Base-by-base conservation (phyloP, 2,329 filamentous ascomycete species). In the Exophiala sideris region DNA sequence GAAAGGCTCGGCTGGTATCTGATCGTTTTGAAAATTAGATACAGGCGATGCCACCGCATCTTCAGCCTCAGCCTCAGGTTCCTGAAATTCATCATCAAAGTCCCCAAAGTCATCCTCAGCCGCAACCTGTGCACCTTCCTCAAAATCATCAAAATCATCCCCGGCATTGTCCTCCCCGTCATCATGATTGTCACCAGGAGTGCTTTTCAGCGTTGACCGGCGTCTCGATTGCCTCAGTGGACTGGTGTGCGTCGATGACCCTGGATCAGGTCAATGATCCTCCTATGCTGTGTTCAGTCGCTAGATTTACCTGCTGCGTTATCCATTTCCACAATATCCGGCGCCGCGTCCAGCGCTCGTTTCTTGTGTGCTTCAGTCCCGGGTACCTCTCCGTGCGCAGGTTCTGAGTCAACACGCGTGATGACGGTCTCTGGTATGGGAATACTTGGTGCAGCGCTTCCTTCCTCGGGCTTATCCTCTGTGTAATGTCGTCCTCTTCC, bases 71-170 rank as follows among this genome's bases (percentile, higher is more conserved):
- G 41, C 64, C 51, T 53, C 52, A 38, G 70, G 71, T 54, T 73
- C 71, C 67, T 89, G 80, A 67, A 89, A 89, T 35, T 78, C 84
- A 60, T 78, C 73, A 66, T 84, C 84, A 71, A 89, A 89, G 65
- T 88, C 85, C 58, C 80, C 79, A 70, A 83, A 82, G 65, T 81
- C 78, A 63, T 78, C 76, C 62, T 77, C 76, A 52, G 71, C 75
- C 56, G 73, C 75, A 56, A 72, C 69, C 54, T 77, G 75, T 55
- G 76, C 76, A 44, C 77, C 78, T 63, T 79, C 75, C 56, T 75
- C 71, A 60, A 77, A 80, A 50, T 79, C 77, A 62, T 78, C 76
- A 67, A 79, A 79, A 29, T 79, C 76, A 51, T 83, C 84, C 48
- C 81, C 82, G 68, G 84, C 83, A 62, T 86, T 87, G 66, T 87